Conservation (phyloP, 2,329 filamentous ascomycete species). For the Phoma sp. region DNA sequence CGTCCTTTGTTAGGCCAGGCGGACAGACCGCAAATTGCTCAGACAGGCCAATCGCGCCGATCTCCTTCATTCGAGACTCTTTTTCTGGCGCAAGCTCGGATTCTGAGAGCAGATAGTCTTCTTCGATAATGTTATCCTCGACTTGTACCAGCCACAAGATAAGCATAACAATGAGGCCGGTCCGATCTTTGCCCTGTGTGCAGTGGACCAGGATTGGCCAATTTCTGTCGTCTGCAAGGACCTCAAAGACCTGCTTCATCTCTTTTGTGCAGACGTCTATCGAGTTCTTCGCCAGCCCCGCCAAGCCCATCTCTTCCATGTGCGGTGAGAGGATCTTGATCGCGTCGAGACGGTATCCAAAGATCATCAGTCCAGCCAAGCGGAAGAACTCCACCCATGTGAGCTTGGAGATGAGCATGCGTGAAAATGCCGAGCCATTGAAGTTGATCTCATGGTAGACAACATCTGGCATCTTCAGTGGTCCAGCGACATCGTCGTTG, state of each 20-base stretch:
- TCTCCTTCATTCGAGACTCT: slow-evolving; percentile 69
- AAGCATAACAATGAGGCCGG: slow-evolving; percentile 73
- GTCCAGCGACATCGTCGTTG: slow-evolving; percentile 60
- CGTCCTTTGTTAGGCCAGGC: slow-evolving; percentile 64
- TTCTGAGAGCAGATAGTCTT: slow-evolving; percentile 75
- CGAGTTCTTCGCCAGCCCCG: slow-evolving; percentile 72
- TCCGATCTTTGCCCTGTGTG: slow-evolving; percentile 88
- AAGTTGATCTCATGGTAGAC: slow-evolving; percentile 72
- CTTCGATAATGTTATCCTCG: slow-evolving; percentile 64
- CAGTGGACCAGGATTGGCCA: slow-evolving; percentile 79
- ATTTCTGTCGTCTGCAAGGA: slow-evolving; percentile 55
- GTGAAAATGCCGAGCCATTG: slow-evolving; percentile 74
- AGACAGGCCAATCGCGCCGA: slow-evolving; percentile 71
- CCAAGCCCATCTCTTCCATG: slow-evolving; percentile 73
- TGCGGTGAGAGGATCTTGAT: slow-evolving; percentile 72
- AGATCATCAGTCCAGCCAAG: slow-evolving; percentile 66
- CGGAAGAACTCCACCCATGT: slow-evolving; percentile 70
- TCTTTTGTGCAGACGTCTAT: slow-evolving; percentile 70
- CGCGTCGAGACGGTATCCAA: slow-evolving; percentile 72
- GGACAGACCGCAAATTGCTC: slow-evolving; percentile 72
- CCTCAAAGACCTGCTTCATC: slow-evolving; percentile 60
- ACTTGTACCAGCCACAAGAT: slow-evolving; percentile 68
- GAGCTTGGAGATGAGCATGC: slow-evolving; percentile 69
- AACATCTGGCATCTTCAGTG: slow-evolving; percentile 68
- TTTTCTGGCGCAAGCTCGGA: slow-evolving; percentile 66